Percentiles rank a stretch among this genome's conserved stretches.
These are phyloP conservation scores for Polygonum aviculare DNA, from an alignment of 148 eudicot species.

Conservation along the genomic window DNA sequence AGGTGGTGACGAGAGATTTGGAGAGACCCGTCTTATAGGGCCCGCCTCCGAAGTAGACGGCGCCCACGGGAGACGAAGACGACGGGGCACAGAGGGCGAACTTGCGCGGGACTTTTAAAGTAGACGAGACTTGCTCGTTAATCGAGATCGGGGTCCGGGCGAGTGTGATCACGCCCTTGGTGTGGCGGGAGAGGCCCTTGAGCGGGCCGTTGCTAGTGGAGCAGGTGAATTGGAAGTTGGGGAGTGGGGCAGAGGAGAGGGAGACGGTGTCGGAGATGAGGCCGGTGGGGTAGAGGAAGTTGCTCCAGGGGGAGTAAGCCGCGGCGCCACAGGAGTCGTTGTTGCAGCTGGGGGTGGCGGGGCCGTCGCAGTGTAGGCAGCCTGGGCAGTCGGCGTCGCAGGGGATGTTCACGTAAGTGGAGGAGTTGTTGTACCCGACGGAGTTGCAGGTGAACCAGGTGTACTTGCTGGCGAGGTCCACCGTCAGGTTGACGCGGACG, in stretches of 20 bases:
- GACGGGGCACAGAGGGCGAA: conserved; percentile 16
- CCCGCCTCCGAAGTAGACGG: conserved; percentile 40
- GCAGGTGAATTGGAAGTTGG: conserved; percentile 9
- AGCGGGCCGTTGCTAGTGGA: conserved; percentile 2
- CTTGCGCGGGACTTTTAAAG: conserved; percentile 8
- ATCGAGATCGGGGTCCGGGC: conserved; percentile 3
- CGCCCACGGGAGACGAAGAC: conserved; percentile 17
- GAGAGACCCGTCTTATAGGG: conserved; percentile 25
- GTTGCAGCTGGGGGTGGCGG: conserved; percentile 24
- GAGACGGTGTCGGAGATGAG: conserved; percentile 9
- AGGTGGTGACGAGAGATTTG: not conserved
- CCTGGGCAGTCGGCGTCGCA: conserved; percentile 14
- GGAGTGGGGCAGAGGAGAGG: conserved; percentile 4
- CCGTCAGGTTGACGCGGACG: conserved; percentile 5
- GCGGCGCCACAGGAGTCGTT: conserved; percentile 23
- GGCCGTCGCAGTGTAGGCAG: conserved; percentile 15
- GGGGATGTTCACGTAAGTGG: conserved; percentile 11
- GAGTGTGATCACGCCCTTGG: conserved; percentile 10
- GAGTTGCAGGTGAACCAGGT: conserved; percentile 27
- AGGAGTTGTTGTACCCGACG: conserved; percentile 20
- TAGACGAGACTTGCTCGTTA: not conserved
- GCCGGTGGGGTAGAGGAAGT: not conserved
- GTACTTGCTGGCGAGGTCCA: conserved; percentile 25
- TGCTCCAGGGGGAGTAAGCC: conserved; percentile 24
- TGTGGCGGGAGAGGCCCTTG: conserved; percentile 4